Evolutionary conservation across 2,329 filamentous ascomycete species (phyloP).

Genomic region (Sporothrix brunneoviolacea): DNA sequence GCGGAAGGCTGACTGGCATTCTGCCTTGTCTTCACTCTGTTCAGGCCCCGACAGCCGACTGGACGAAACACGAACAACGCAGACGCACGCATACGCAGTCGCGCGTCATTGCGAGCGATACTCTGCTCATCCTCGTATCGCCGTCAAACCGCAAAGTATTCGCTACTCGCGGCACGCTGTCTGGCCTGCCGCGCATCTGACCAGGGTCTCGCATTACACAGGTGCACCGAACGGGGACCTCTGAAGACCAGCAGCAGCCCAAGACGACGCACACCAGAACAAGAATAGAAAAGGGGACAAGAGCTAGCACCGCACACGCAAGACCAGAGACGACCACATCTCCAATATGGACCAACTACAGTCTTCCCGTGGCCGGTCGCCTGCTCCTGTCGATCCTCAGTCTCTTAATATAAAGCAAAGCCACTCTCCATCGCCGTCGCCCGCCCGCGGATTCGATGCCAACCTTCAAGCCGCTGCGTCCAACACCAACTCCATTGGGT

Average conservation of each 20-base stretch:
- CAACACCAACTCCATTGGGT: slow-evolving; percentile 32
- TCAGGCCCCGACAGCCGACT: not conserved
- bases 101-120: slow-evolving; percentile 1
- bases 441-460: slow-evolving; percentile 47
- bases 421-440: slow-evolving; percentile 54
- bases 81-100: not conserved
- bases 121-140: not conserved
- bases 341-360: slow-evolving; percentile 46
- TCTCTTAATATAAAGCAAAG: slow-evolving; percentile 60
- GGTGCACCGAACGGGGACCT: not conserved
- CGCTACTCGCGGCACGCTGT: too few relatives aligned
- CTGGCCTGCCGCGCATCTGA: not conserved
- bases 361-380: slow-evolving; percentile 51
- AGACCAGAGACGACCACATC: not conserved
- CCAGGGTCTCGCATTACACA: slow-evolving; percentile 11
- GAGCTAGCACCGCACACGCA: slow-evolving; percentile 10
- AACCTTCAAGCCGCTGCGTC: slow-evolving; percentile 32
- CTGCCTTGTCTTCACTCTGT: slow-evolving; percentile 33
- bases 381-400: slow-evolving; percentile 51
- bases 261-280: slow-evolving; percentile 5
- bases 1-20: slow-evolving; percentile 36
- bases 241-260: not conserved
- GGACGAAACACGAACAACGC: not conserved
- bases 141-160: not conserved
- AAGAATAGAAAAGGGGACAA: slow-evolving; percentile 9